A percentile compares a stretch with the other conserved stretches of the same genome.
Evolutionary conservation across 2,329 filamentous ascomycete genomes (phyloP).

Genomic region (Geosmithia flava): DNA sequence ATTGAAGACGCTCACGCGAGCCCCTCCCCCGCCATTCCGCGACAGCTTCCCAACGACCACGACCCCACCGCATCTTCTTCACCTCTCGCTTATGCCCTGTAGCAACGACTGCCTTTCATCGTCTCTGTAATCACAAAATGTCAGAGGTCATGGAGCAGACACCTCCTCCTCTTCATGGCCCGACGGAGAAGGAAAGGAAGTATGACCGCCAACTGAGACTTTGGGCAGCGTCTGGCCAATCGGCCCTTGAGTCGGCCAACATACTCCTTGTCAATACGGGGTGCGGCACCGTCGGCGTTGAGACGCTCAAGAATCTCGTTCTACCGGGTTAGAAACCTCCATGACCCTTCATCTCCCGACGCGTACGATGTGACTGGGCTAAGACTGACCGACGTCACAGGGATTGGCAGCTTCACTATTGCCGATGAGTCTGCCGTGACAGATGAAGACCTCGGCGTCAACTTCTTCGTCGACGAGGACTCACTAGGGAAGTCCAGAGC

Average conservation of each 20-base stretch:
- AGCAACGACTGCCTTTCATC: not conserved
- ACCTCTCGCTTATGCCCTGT: not conserved
- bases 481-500: slow-evolving; percentile 69
- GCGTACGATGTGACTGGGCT: not conserved
- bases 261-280: slow-evolving; percentile 86
- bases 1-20: not conserved
- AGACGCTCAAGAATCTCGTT: slow-evolving; percentile 94
- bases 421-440: slow-evolving; percentile 67
- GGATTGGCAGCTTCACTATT: slow-evolving; percentile 85
- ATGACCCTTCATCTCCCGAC: not conserved
- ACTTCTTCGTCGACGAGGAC: slow-evolving; percentile 85
- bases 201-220: slow-evolving; percentile 93
- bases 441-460: slow-evolving; percentile 79
- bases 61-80: not conserved
- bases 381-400: slow-evolving; percentile 20
- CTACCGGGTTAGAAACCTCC: slow-evolving; percentile 49
- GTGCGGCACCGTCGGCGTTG: slow-evolving; percentile 75
- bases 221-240: slow-evolving; percentile 88
- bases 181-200: slow-evolving; percentile 55
- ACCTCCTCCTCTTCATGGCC: slow-evolving; percentile 28
- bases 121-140: slow-evolving; percentile 7
- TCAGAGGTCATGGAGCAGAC: slow-evolving; percentile 16
- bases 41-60: not conserved
- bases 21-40: not conserved
- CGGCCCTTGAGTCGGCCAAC: slow-evolving; percentile 79